Evolutionary conservation across 306 rosid genomes (phyloP), one percentile per base, ranked within the genome.

Genomic region (Rosa multiflora): DNA sequence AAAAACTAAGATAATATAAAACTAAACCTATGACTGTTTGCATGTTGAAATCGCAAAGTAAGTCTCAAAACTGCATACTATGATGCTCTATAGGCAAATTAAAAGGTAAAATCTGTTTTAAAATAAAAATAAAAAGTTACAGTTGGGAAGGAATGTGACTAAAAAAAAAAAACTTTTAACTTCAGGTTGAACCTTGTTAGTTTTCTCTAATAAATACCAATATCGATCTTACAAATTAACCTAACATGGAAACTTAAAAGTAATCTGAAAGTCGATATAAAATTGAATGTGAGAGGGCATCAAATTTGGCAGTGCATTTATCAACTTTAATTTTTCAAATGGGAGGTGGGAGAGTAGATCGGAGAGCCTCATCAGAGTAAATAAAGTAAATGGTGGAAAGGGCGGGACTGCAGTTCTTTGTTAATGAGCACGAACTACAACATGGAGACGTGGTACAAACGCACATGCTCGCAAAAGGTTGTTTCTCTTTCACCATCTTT

Each of bases 401-500:
- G 70, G 70, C 70, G 14, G 23, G 21, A 74, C 23, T 7, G 5
- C 67, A 40, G 56, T 14, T 40, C 17, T 26, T 1, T 26, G 39
- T 58, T 59, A 21, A 42, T 4, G 53, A 42, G 70, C 70, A 35
- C 79, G 68, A 47, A 64, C 67, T n/a, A n/a, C 77, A 39, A 55
- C n/a, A 73, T 6, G 13, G 79, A 46, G 15, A 64, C 58, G 73
- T 63, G 64, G 49, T 14, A 76, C 49, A 7, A 35, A 64, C 63
- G 49, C 73, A 64, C 47, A 20, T 53, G 32, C 37, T 21, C 70
- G 15, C 71, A 8, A 58, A 13, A 14, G n/a, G 0, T 71, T 49
- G 1, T 29, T 32, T 73, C 53, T 51, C 32, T 72, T 18, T 72
- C 56, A 72, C 26, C 40, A 29, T 11, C 42, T 70, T 70, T 47